Evolutionary conservation across 305 asterid species (phyloP).

Genomic region (Caryopteris hybrid): DNA sequence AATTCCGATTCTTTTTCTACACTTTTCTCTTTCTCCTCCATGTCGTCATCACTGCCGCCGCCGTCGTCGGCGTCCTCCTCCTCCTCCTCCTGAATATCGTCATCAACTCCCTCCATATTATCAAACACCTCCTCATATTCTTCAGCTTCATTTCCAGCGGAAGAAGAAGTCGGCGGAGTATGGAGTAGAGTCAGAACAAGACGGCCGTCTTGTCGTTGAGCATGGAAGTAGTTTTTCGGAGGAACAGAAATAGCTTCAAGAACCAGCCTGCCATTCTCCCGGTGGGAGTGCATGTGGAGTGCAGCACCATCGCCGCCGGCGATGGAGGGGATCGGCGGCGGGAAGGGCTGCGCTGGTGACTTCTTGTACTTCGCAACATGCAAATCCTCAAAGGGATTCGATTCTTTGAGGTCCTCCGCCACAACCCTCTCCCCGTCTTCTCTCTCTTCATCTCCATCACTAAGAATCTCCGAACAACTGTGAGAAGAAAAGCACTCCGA

Average conservation of each 20-base stretch:
- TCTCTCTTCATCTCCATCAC: conserved; percentile 18
- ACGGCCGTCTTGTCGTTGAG: conserved; percentile 59
- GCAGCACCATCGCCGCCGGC: conserved; percentile 43
- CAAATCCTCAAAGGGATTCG: conserved; percentile 27
- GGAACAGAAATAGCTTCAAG: conserved; percentile 72
- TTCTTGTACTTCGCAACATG: conserved; percentile 40
- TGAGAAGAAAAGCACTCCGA: conserved; percentile 48
- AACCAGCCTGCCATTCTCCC: conserved; percentile 67
- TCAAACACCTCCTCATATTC: conserved; percentile 16
- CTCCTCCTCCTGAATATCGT: not conserved
- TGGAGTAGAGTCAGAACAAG: conserved; percentile 45
- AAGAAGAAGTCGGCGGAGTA: not conserved
- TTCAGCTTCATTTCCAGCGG: conserved; percentile 19
- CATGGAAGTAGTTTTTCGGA: conserved; percentile 45
- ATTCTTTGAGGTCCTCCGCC: not conserved
- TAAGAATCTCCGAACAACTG: conserved; percentile 21
- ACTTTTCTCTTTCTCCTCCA: not conserved
- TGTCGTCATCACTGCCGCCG: conserved; percentile 13
- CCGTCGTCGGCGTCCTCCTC: conserved; percentile 9
- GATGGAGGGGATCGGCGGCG: conserved; percentile 67
- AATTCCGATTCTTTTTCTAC: not conserved
- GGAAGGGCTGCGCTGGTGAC: conserved; percentile 39
- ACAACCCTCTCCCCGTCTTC: not conserved
- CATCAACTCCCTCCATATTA: conserved; percentile 25
- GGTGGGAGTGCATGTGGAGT: conserved; percentile 54